Evolutionary conservation across 768 basidiomycete genomes (phyloP), one percentile per base, ranked within the genome.

Genomic region (Psilocybe azurescens): DNA sequence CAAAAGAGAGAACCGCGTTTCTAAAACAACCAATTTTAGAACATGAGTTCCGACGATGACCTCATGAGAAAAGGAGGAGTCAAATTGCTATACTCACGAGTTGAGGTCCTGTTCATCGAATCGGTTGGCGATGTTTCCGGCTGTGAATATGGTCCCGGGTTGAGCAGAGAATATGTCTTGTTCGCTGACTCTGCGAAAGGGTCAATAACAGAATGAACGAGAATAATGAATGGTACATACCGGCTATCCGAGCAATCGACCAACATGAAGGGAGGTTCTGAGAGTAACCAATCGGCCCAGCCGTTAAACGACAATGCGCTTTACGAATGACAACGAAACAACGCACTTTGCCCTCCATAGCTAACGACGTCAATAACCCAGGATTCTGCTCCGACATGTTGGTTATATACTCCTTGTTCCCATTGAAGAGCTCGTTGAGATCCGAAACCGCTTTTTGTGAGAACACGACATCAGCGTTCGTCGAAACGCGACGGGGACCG

Each of bases 231-330:
- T 8, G 16, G 44, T 7, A 55, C 60, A 30, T 24, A 72, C 69
- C 69, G 61, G 41, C 73, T 72, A 53, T 76, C 75, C 2, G 72
- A 72, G 51, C 75, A 76, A 56, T 74, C 73, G 14, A 76, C 66
- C 14, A 75, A 53, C 75, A 76, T 73, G 49, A 74, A 74, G 6
- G 75, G 73, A 1, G 75, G 75, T 50, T 66, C 74, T 75, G 20
- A 38, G 28, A 36, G 10, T 11, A 33, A 11, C 6, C 2, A 36
- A 36, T 24, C 24, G 24, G 24, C 24, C 2, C 24, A 24, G 24
- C 24, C 24, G 11, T 7, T 36, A 36, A 36, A 36, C 33, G 33
- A 36, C 11, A 11, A 11, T 36, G 33, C 11, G 3, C 11, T 36
- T 36, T 36, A 11, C 7, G 11, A 36, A 36, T 36, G 33, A 36